Evolutionary conservation across 2,329 filamentous ascomycete genomes (phyloP).

Genomic region (Bipolaris cookei): DNA sequence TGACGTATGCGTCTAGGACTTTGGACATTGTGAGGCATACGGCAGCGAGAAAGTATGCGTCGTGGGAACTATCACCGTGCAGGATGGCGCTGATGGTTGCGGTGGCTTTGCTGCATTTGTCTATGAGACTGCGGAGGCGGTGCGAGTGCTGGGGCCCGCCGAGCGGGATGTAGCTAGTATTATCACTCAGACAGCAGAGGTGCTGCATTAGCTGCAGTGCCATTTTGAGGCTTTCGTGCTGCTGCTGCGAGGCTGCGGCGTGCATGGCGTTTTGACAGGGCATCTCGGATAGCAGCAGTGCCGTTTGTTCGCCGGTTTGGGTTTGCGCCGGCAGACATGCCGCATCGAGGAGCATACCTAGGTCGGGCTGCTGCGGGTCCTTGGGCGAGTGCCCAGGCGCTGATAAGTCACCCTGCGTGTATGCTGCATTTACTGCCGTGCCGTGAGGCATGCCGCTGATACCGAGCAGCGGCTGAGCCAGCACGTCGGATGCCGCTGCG

Average conservation of each 20-base stretch:
- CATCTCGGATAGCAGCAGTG: too few relatives aligned
- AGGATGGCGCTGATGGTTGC: neutral
- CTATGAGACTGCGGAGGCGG: neutral
- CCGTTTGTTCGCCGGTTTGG: neutral
- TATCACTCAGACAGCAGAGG: neutral
- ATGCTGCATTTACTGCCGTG: neutral
- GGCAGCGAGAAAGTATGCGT: neutral
- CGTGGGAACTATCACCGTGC: neutral
- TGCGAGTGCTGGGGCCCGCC: neutral
- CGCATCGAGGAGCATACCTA: too few relatives aligned
- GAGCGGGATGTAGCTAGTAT: too few relatives aligned
- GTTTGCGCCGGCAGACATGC: neutral
- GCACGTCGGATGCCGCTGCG: neutral
- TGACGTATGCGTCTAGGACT: neutral
- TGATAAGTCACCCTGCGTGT: neutral
- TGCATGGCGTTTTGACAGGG: neutral
- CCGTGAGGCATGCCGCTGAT: neutral
- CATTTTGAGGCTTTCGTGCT: neutral
- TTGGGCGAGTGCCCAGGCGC: neutral
- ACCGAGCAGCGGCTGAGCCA: neutral
- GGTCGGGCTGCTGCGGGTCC: too few relatives aligned
- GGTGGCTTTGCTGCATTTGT: neutral
- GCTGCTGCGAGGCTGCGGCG: neutral
- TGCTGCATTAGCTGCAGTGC: constrained; percentile 1
- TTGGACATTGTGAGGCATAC: constrained; percentile 2